Percentiles rank a stretch among this genome's conserved stretches.
Evolutionary conservation across 2,329 filamentous ascomycete species (phyloP).

Genomic region (Arthrinium puccinioides): DNA sequence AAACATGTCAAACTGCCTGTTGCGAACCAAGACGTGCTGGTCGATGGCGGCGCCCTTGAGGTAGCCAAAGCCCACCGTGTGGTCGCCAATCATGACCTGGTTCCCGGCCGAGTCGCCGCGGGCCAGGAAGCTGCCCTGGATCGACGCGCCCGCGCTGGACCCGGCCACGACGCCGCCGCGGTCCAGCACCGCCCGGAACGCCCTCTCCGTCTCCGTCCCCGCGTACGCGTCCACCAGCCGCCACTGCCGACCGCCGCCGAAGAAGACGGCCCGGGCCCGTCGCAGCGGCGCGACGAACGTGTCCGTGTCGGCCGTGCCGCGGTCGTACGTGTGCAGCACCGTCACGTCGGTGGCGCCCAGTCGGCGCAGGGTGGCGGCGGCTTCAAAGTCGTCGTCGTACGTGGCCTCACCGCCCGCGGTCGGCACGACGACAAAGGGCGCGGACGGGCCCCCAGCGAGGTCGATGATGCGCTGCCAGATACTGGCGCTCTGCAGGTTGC

Average conservation of each 20-base stretch:
- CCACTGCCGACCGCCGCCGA: constrained; percentile 25
- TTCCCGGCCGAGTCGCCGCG: constrained; percentile 23
- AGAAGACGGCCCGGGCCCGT: constrained; percentile 19
- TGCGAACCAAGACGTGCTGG: constrained; percentile 23
- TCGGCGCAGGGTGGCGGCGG: constrained; percentile 17
- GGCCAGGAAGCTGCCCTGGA: constrained; percentile 23
- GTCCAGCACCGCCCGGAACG: constrained; percentile 19
- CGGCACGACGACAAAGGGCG: constrained; percentile 22
- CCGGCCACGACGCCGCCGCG: constrained; percentile 21
- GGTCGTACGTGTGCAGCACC: constrained; percentile 24
- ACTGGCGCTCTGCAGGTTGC: constrained; percentile 19
- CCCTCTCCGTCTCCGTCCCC: constrained; percentile 19
- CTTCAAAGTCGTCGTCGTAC: constrained; percentile 18
- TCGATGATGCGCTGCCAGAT: constrained; percentile 23
- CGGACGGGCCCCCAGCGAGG: constrained; percentile 16
- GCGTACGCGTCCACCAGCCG: constrained; percentile 25
- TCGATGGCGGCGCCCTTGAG: constrained; percentile 20
- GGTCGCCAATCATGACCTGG: constrained; percentile 22
- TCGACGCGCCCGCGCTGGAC: constrained; percentile 21
- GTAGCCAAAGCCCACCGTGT: constrained; percentile 23
- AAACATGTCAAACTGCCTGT: constrained; percentile 25
- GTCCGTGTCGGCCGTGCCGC: constrained; percentile 20
- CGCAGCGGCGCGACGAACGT: constrained; percentile 19
- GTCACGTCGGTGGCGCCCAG: constrained; percentile 21
- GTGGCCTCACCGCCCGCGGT: constrained; percentile 19